Conservation (phyloP, 2,329 filamentous ascomycete species). For the Neurospora crassa region DNA sequence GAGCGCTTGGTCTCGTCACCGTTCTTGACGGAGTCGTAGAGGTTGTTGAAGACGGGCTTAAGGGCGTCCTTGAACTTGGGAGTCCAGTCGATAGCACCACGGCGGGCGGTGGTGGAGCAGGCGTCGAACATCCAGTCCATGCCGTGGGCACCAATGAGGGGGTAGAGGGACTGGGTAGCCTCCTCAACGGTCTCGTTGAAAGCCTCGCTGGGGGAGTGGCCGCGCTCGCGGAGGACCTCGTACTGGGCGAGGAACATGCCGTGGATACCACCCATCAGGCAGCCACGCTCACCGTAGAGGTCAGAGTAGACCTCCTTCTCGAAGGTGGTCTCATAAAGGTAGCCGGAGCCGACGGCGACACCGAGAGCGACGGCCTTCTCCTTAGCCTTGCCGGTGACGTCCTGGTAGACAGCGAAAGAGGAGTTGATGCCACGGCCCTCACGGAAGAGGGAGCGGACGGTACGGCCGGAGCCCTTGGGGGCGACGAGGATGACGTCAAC, state of each 20-base stretch:
- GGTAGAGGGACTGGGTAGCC: constrained; percentile 96
- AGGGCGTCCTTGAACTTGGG: constrained; percentile 94
- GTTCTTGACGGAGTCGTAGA: constrained; percentile 87
- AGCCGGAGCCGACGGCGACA: constrained; percentile 93
- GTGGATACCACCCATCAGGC: constrained; percentile 99
- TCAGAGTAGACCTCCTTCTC: constrained; percentile 99
- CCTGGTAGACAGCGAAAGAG: constrained; percentile 95
- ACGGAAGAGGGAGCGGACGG: constrained; percentile 96
- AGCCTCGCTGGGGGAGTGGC: constrained; percentile 94
- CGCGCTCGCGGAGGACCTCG: constrained; percentile 97
- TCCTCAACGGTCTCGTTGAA: constrained; percentile 99
- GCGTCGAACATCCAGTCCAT: constrained; percentile 99
- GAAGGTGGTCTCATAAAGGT: constrained; percentile 99
- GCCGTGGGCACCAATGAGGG: constrained; percentile 90
- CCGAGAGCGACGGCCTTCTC: constrained; percentile 96
- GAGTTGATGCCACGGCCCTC: constrained; percentile 99
- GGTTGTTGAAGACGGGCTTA: constrained; percentile 96
- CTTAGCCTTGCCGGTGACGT: constrained; percentile 94
- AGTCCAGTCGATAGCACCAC: constrained; percentile 98
- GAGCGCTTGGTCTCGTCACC: constrained; percentile 93
- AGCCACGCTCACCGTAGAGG: constrained; percentile 98
- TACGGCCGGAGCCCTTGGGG: constrained; percentile 97
- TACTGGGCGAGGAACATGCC: constrained; percentile 99
- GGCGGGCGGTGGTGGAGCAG: constrained; percentile 96
- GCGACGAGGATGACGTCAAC: constrained; percentile 99